Evolutionary conservation across 2,329 filamentous ascomycete genomes (phyloP).

Genomic region (Erysiphe pulchra): DNA sequence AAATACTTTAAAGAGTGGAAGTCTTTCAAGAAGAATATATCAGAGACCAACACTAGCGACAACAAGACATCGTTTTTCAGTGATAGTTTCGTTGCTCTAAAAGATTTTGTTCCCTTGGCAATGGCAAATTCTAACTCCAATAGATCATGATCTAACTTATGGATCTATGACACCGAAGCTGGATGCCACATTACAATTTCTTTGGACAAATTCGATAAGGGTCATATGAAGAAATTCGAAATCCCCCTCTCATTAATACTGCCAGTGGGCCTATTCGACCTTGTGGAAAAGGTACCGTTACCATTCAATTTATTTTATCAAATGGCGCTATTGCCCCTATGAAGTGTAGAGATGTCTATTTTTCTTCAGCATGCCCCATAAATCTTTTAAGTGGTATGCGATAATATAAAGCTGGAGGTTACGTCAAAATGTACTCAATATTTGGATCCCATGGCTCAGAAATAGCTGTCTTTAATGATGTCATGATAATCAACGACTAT

Average conservation of each 20-base stretch:
- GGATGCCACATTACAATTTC: not conserved
- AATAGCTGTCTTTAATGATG: not conserved
- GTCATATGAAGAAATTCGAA: not conserved
- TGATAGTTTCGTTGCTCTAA: not conserved
- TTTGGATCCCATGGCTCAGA: not conserved
- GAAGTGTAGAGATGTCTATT: not conserved
- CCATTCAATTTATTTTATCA: not conserved
- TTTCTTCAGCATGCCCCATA: not conserved
- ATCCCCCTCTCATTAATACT: not conserved
- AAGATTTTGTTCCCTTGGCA: not conserved
- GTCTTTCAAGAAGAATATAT: not conserved
- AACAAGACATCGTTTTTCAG: not conserved
- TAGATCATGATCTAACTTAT: not conserved
- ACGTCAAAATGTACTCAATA: not conserved
- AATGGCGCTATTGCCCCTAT: not conserved
- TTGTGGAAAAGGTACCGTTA: not conserved
- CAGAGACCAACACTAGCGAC: not conserved
- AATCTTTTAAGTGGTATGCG: not conserved
- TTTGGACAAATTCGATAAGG: not conserved
- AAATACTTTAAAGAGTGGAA: not conserved
- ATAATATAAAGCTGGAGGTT: not conserved
- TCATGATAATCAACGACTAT: not conserved
- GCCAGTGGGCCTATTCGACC: not conserved
- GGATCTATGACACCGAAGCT: not conserved
- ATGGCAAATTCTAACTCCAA: not conserved